Evolutionary conservation across 1,284 basidiomycete species (phyloP).

Genomic region (Fomitopsis pinicola): DNA sequence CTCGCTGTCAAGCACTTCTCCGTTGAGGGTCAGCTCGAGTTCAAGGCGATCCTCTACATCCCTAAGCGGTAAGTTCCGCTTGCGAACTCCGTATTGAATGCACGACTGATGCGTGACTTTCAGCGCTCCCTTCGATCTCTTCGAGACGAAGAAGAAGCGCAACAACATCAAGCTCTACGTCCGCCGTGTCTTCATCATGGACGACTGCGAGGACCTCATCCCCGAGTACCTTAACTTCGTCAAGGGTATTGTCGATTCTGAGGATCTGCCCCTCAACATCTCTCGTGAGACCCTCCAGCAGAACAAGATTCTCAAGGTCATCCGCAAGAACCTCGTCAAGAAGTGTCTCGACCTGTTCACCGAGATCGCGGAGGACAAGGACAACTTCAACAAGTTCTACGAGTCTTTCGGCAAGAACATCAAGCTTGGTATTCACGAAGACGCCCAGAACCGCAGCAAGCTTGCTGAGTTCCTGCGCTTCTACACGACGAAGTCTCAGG

Average conservation of each 20-base stretch:
- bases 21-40: conserved; percentile 99
- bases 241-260: conserved; percentile 99
- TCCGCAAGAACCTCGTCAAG: conserved; percentile 98
- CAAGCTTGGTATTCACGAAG: conserved; percentile 99
- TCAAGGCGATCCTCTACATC: conserved; percentile 98
- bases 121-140: conserved; percentile 97
- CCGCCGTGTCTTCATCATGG: conserved; percentile 99
- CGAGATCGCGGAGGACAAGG: conserved; percentile 99
- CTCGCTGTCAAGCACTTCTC: conserved; percentile 99
- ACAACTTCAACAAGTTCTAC: conserved; percentile 98
- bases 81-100: background rate
- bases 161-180: conserved; percentile 99
- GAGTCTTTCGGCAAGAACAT: conserved; percentile 96
- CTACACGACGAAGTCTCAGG: conserved; percentile 93
- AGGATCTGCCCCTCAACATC: conserved; percentile 99
- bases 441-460: conserved; percentile 98
- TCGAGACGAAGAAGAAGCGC: conserved; percentile 99
- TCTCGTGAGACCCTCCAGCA: conserved; percentile 99
- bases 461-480: conserved; percentile 99
- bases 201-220: conserved; percentile 99
- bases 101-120: conserved; percentile 12
- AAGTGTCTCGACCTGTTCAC: conserved; percentile 94
- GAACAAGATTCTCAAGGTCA: conserved; percentile 99
- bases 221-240: conserved; percentile 99
- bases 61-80: conserved; percentile 78